These are phyloP conservation scores for Eremothecium sinecaudum DNA, from an alignment of 1,139 yeast species.

Conservation along the genomic window DNA sequence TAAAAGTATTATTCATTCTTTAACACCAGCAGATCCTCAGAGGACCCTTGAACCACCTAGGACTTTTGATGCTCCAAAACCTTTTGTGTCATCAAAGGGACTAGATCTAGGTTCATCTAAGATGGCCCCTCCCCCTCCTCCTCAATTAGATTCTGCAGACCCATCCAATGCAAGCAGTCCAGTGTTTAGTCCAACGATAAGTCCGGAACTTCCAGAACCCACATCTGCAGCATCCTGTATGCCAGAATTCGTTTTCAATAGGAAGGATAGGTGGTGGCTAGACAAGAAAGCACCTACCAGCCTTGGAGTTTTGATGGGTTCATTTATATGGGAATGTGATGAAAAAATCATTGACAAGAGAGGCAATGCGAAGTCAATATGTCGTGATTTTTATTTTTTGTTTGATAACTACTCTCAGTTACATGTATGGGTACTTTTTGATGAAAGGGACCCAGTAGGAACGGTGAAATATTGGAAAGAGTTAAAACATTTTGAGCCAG, in stretches of 20 bases:
- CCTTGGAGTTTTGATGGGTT: conserved; percentile 34
- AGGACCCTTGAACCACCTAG: neutral
- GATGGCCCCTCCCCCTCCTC: conserved; percentile 9
- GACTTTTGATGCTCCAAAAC: neutral
- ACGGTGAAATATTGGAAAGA: conserved; percentile 36
- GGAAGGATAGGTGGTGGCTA: conserved; percentile 31
- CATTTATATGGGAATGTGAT: conserved; percentile 53
- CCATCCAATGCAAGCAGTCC: too few species aligned
- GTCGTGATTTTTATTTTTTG: conserved; percentile 63
- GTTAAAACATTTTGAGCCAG: conserved; percentile 12
- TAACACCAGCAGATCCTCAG: neutral
- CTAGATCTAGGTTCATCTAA: conserved; percentile 1
- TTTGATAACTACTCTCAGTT: conserved; percentile 68
- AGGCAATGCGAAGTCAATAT: conserved; percentile 41
- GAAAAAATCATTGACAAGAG: conserved; percentile 48
- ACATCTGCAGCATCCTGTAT: neutral
- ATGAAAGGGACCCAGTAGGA: conserved; percentile 45
- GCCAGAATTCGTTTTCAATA: too few species aligned
- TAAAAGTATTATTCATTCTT: neutral
- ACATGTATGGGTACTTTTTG: conserved; percentile 44
- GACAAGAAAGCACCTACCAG: conserved; percentile 50
- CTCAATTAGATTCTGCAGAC: conserved; percentile 14
- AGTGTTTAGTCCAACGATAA: too few species aligned
- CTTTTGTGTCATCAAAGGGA: too few species aligned
- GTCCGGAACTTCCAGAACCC: neutral